These are phyloP conservation scores for Aleurites moluccanus DNA, from an alignment of 441 rosid genomes.

Conservation along the genomic window DNA sequence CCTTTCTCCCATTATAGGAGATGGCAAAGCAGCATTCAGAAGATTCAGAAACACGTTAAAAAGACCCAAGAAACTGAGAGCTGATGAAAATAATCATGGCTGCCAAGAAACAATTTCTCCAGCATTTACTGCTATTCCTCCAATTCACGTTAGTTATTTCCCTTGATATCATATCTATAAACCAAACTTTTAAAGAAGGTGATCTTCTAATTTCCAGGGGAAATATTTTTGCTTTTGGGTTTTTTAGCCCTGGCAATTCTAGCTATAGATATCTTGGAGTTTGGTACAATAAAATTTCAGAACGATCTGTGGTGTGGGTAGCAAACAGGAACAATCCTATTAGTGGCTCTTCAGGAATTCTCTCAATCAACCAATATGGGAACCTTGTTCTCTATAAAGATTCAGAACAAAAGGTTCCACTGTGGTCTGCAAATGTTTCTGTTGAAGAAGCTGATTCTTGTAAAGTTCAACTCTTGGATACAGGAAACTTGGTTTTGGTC, in stretches of 20 bases:
- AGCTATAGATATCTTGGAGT: slow-evolving; percentile 23
- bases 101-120: neutral
- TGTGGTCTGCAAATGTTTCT: slow-evolving; percentile 22
- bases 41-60: no score
- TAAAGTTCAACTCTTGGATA: slow-evolving; percentile 18
- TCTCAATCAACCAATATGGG: neutral
- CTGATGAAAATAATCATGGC: neutral
- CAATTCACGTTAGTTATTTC: neutral
- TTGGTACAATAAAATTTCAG: slow-evolving; percentile 22
- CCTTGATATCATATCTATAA: neutral
- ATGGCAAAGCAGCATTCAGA: no score
- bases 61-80: no score
- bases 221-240: slow-evolving; percentile 17
- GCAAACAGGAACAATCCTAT: slow-evolving; percentile 26
- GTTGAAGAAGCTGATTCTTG: neutral
- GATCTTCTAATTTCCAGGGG: slow-evolving; percentile 16
- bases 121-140: neutral
- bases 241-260: slow-evolving; percentile 20
- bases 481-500: slow-evolving; percentile 29
- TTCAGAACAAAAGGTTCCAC: neutral
- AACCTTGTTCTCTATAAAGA: slow-evolving; percentile 19
- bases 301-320: slow-evolving; percentile 25
- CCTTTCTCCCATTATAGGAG: no score
- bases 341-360: slow-evolving; percentile 10
- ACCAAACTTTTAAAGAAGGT: slow-evolving; percentile 7